phyloP scores from a whole-genome alignment of 2,329 filamentous ascomycete species.

The Escovopsis sp. region DNA sequence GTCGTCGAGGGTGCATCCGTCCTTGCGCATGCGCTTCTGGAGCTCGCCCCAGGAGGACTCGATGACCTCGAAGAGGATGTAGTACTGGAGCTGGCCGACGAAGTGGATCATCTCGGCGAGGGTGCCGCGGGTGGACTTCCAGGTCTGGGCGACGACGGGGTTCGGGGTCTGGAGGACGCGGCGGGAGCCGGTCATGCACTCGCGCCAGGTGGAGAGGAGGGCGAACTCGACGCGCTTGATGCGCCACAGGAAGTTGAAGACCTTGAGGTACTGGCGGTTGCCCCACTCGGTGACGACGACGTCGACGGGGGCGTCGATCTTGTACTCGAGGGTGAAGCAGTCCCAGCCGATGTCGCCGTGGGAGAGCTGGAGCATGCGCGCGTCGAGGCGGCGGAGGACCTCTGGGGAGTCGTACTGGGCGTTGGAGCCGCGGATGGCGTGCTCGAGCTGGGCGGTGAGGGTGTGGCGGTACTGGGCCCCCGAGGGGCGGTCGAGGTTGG shows the following conservation, averaged over 20 bases:
- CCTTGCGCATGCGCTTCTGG: constrained; percentile 66
- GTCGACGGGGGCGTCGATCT: constrained; percentile 90
- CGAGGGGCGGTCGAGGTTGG: constrained; percentile 88
- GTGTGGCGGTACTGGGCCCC: constrained; percentile 94
- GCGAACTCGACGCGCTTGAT: constrained; percentile 97
- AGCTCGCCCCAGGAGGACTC: constrained; percentile 90
- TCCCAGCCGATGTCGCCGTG: constrained; percentile 98
- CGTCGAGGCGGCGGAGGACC: constrained; percentile 79
- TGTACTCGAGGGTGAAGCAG: constrained; percentile 97
- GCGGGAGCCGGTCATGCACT: constrained; percentile 86
- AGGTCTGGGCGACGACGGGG: constrained; percentile 54
- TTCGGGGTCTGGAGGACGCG: constrained; percentile 75
- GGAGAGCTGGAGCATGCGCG: constrained; percentile 93
- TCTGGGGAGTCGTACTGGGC: constrained; percentile 91
- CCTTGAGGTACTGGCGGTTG: constrained; percentile 90
- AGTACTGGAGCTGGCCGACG: constrained; percentile 92
- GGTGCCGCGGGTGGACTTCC: constrained; percentile 78
- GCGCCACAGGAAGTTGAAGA: constrained; percentile 98
- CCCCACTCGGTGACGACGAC: constrained; percentile 95
- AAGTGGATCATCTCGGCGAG: constrained; percentile 99
- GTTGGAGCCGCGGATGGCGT: constrained; percentile 92
- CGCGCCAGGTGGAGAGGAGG: constrained; percentile 78
- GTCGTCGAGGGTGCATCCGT: constrained; percentile 85
- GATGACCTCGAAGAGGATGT: constrained; percentile 97
- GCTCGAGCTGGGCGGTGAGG: constrained; percentile 91